Percentiles rank a stretch among this genome's conserved stretches.
These are phyloP conservation scores for Logfia minima DNA, from an alignment of 129 eudicot genomes.

Conservation along the genomic window DNA sequence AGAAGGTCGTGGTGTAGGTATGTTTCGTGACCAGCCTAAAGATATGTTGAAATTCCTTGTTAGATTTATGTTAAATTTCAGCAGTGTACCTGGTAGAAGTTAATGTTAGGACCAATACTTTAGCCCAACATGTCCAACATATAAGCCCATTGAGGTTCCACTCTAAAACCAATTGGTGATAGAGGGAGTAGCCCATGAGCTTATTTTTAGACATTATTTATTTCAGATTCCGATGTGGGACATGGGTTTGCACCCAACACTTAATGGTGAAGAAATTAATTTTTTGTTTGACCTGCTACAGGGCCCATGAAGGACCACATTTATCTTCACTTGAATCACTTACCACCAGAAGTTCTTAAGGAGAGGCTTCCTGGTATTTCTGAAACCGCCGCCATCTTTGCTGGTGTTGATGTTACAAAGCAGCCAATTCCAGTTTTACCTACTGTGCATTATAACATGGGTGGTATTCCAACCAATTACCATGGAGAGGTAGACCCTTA, in stretches of 20 bases:
- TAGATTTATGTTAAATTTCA: background rate
- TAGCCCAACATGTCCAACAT: too few species aligned
- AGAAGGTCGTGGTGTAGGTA: slow-evolving; percentile 99
- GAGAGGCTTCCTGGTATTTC: slow-evolving; percentile 99
- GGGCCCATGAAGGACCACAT: slow-evolving; percentile 95
- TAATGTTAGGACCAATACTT: background rate
- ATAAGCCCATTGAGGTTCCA: too few species aligned
- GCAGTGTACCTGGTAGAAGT: background rate
- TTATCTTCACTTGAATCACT: slow-evolving; percentile 87
- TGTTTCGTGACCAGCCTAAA: slow-evolving; percentile 11
- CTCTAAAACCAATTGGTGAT: too few species aligned
- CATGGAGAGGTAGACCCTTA: slow-evolving; percentile 73
- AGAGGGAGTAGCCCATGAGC: too few species aligned
- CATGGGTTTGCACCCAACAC: too few species aligned
- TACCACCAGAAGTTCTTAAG: slow-evolving; percentile 98
- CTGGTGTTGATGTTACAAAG: slow-evolving; percentile 98
- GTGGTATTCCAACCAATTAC: slow-evolving; percentile 93
- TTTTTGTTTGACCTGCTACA: slow-evolving; percentile 27
- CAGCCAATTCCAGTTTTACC: slow-evolving; percentile 98
- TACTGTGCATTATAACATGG: slow-evolving; percentile 97
- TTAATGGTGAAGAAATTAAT: background rate
- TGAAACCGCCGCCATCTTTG: slow-evolving; percentile 97
- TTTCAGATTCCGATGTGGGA: too few species aligned
- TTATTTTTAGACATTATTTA: too few species aligned
- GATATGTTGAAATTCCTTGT: background rate